Percentiles rank a stretch among this genome's conserved stretches.
Conservation (phyloP, 2,329 filamentous ascomycete genomes). For the Cladorrhinum sp. region DNA sequence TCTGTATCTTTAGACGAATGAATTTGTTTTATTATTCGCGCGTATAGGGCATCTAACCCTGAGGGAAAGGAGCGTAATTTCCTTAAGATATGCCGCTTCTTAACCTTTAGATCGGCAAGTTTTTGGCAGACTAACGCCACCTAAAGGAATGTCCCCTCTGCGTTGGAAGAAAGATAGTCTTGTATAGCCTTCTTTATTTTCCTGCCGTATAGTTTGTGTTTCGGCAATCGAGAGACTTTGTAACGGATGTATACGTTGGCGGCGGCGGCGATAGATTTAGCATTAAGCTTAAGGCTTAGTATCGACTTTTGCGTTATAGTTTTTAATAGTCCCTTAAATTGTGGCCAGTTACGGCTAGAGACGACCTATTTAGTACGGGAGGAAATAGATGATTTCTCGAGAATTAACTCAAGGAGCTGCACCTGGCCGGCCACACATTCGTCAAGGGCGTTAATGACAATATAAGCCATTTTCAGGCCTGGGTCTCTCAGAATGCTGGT, state of each 20-base stretch:
- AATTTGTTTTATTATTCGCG: constrained; percentile 7
- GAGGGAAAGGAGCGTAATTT: constrained; percentile 16
- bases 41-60: constrained; percentile 18
- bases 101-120: constrained; percentile 25
- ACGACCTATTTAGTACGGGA: constrained; percentile 40
- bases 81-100: constrained; percentile 14
- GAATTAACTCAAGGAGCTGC: constrained; percentile 38
- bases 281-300: constrained; percentile 40
- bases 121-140: constrained; percentile 40
- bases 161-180: constrained; percentile 30
- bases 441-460: constrained; percentile 48
- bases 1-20: not conserved
- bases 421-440: constrained; percentile 38
- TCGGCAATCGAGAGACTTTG: constrained; percentile 28
- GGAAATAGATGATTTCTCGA: constrained; percentile 20
- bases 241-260: constrained; percentile 38
- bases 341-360: constrained; percentile 41
- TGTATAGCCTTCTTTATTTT: constrained; percentile 28
- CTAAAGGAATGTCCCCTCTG: constrained; percentile 44
- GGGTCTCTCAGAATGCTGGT: constrained; percentile 39
- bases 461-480: constrained; percentile 29
- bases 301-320: constrained; percentile 22
- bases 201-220: constrained; percentile 20
- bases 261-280: constrained; percentile 29
- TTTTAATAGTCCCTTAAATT: constrained; percentile 35